Percentiles rank a stretch among this genome's conserved stretches.
Evolutionary conservation across 495 filamentous ascomycete species (phyloP).

Genomic region (Penicillium pulvis): DNA sequence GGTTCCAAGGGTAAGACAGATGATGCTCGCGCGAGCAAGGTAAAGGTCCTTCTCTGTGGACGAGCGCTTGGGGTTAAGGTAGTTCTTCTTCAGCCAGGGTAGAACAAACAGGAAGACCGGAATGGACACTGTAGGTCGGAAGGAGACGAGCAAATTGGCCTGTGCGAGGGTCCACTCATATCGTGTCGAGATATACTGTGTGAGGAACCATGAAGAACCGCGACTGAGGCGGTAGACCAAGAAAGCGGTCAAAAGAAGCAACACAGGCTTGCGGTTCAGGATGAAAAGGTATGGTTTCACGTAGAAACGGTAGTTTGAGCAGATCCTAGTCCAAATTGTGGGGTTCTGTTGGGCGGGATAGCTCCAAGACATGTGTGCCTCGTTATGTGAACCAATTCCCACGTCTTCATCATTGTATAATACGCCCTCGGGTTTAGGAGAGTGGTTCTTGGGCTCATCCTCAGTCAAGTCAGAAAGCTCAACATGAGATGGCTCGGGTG

Average conservation of each 20-base stretch:
- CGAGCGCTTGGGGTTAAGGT: conserved; percentile 16
- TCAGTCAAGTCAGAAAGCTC: conserved; percentile 39
- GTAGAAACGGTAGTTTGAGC: conserved; percentile 27
- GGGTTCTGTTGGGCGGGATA: conserved; percentile 19
- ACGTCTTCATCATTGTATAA: conserved; percentile 22
- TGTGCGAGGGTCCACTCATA: conserved; percentile 57
- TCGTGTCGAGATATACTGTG: conserved; percentile 60
- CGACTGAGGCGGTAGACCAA: conserved; percentile 54
- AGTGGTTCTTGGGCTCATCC: background rate
- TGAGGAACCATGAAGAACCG: conserved; percentile 52
- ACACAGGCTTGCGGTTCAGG: conserved; percentile 42
- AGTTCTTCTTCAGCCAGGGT: conserved; percentile 36
- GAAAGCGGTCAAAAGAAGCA: conserved; percentile 52
- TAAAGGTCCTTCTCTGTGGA: conserved; percentile 53
- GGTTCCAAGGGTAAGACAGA: conserved; percentile 47
- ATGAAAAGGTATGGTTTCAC: conserved; percentile 47
- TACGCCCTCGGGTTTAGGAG: conserved; percentile 15
- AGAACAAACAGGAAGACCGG: conserved; percentile 53
- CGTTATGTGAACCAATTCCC: conserved; percentile 11
- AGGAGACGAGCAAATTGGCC: conserved; percentile 56
- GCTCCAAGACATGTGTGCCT: conserved; percentile 26
- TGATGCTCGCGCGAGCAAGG: conserved; percentile 50
- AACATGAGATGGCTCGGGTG: conserved; percentile 19
- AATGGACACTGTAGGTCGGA: conserved; percentile 52
- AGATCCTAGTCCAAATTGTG: conserved; percentile 23